Evolutionary conservation across 441 rosid genomes (phyloP), one percentile per base, ranked within the genome.

Genomic region (Erodium trifolium): DNA sequence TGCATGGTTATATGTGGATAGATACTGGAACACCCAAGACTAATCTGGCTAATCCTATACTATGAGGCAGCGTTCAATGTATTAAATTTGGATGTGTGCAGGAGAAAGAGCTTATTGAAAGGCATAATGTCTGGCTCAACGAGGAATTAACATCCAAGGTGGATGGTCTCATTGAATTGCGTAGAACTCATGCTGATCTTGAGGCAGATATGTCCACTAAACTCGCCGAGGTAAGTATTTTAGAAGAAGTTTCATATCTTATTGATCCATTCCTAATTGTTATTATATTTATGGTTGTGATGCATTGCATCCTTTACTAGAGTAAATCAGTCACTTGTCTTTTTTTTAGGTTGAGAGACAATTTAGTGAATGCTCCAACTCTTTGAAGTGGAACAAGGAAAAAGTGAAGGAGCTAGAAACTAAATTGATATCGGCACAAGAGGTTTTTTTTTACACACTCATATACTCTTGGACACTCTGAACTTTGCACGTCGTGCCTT

Each of bases 91-190:
- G 66, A 68, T 79, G 68, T 75, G 71, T 64, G 39, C 78, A 93
- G 98, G 99, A 87, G 85, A 94, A 94, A 78, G 99, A 94, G 69
- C 93, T 94, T 73, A 76, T 85, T 39, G 90, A 88, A 80, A 86
- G 90, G 77, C 99, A 94, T 77, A 92, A 93, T 77, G 68, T 75
- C 29, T 94, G 98, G 98, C 87, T 94, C 70, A 87, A 94, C 72
- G 93, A 92, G 41, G 98, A 94, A 85, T 74, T 94, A 82, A 86
- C 86, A n/a, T 68, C 85, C 68, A 94, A 94, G 82, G 89, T 81
- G 35, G 92, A 85, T 55, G 80, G 80, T 73, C 84, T 87, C 49
- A 72, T 80, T 53, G 86, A 88, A 74, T 73, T 85, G 71, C 96
- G 94, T 39, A 84, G 85, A 82, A 74, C 72, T 70, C 87, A 82